Conservation (phyloP, 805 yeast species). For the Suhomyces xylopsoci region DNA sequence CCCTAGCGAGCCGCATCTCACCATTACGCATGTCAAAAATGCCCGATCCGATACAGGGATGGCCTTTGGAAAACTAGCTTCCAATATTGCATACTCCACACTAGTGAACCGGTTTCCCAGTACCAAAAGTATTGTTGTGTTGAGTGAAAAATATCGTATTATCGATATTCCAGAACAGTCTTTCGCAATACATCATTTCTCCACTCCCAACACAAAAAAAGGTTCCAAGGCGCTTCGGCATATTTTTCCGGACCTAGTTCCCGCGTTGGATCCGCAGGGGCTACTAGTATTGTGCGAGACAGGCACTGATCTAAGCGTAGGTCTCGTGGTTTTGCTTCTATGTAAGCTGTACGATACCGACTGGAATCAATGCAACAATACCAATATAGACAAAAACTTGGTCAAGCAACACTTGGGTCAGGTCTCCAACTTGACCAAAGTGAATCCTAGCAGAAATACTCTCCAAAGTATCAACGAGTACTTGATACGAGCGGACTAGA, state of each 20-base stretch:
- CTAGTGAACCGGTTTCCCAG: constrained; percentile 1
- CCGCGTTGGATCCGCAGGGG: constrained; percentile 9
- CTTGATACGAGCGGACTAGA: constrained; percentile 29
- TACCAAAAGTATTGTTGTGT: constrained; percentile 18
- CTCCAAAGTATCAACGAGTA: constrained; percentile 65
- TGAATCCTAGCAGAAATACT: constrained; percentile 77
- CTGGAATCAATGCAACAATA: constrained; percentile 30
- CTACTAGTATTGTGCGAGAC: constrained; percentile 56
- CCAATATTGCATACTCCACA: constrained; percentile 10
- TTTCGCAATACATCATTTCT: constrained; percentile 8
- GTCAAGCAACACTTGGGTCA: constrained; percentile 55
- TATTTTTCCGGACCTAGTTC: constrained; percentile 43
- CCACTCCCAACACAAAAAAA: constrained; percentile 47
- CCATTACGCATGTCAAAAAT: constrained; percentile 12
- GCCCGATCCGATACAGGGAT: constrained; percentile 22
- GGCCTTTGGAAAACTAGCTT: constrained; percentile 22
- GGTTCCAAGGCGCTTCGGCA: constrained; percentile 62
- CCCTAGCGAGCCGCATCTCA: constrained; percentile 1
- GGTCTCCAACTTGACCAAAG: constrained; percentile 46
- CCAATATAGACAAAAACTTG: constrained; percentile 44
- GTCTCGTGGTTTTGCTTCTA: constrained; percentile 53
- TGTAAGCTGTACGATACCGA: constrained; percentile 41
- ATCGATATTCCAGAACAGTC: constrained; percentile 9
- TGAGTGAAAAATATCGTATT: constrained; percentile 19
- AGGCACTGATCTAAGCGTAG: constrained; percentile 66